phyloP scores from a whole-genome alignment of 225 moss, liverwort and hornwort species.

The Pseudoscleropodium purum region DNA sequence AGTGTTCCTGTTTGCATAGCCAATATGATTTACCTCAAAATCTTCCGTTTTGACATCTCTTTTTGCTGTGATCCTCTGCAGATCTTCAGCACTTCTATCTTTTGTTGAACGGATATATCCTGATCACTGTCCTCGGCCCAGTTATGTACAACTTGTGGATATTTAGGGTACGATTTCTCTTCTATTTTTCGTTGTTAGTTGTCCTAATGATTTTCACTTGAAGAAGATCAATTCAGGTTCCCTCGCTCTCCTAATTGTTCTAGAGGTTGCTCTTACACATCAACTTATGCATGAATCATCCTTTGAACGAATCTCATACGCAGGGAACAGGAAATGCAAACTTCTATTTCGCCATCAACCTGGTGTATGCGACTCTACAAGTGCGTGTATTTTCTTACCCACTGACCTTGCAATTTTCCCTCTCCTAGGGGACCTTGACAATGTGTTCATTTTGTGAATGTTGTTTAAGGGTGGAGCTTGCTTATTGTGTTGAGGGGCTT shows the following conservation, averaged over 20 bases:
- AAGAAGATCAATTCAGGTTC: background rate
- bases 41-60: background rate
- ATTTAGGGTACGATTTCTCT: slow-evolving; percentile 52
- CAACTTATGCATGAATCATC: background rate
- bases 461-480: background rate
- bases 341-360: slow-evolving; percentile 85
- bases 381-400: slow-evolving; percentile 29
- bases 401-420: background rate
- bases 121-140: slow-evolving; percentile 75
- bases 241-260: background rate
- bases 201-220: background rate
- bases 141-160: slow-evolving; percentile 98
- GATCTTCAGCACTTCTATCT: slow-evolving; percentile 74
- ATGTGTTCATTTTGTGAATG: background rate
- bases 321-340: slow-evolving; percentile 98
- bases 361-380: slow-evolving; percentile 77
- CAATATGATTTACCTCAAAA: background rate
- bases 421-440: background rate
- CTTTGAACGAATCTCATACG: background rate
- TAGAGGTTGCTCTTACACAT: background rate
- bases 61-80: slow-evolving; percentile 12
- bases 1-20: background rate
- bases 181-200: background rate
- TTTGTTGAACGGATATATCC: slow-evolving; percentile 72
- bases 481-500: background rate